Conservation (phyloP, 176 grass and related monocot species). For the Aechmea fasciata region DNA sequence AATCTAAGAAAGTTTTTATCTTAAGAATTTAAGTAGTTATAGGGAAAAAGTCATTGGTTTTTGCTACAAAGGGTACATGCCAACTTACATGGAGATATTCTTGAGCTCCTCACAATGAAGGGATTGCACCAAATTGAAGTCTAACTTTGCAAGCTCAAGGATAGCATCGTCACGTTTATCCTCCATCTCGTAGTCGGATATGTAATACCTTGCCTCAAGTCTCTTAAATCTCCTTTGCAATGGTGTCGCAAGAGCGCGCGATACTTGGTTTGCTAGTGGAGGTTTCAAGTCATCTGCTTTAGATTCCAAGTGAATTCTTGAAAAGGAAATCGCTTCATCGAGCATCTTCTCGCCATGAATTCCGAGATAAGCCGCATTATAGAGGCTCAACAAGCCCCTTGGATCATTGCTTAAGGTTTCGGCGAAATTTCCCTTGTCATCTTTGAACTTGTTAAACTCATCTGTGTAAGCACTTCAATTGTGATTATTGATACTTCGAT, state of each 20-base stretch:
- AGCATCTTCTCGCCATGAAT: slow-evolving; percentile 27
- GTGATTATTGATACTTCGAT: no score
- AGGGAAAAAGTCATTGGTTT: not conserved
- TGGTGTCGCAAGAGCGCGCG: slow-evolving; percentile 17
- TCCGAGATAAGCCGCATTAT: slow-evolving; percentile 6
- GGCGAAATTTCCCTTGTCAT: slow-evolving; percentile 6
- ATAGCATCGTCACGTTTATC: not conserved
- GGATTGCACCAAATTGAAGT: slow-evolving; percentile 24
- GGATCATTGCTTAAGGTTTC: not conserved
- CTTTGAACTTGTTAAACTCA: slow-evolving; percentile 37
- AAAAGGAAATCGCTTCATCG: slow-evolving; percentile 10
- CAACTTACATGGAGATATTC: slow-evolving; percentile 19
- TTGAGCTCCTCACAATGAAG: slow-evolving; percentile 31
- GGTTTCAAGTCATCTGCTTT: not conserved
- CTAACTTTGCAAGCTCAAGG: slow-evolving; percentile 35
- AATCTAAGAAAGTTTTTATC: not conserved
- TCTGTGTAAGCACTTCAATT: slow-evolving; percentile 1
- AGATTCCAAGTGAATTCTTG: not conserved
- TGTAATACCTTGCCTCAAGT: slow-evolving; percentile 24
- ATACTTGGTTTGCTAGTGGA: slow-evolving; percentile 12
- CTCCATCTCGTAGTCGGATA: slow-evolving; percentile 11
- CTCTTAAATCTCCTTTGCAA: slow-evolving; percentile 16
- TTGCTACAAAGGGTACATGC: not conserved
- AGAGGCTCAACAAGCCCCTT: not conserved
- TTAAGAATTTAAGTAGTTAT: no score